Percentiles rank a stretch among this genome's conserved stretches.
Conservation (phyloP, 306 rosid genomes). For the Echinosophora koreensis region DNA sequence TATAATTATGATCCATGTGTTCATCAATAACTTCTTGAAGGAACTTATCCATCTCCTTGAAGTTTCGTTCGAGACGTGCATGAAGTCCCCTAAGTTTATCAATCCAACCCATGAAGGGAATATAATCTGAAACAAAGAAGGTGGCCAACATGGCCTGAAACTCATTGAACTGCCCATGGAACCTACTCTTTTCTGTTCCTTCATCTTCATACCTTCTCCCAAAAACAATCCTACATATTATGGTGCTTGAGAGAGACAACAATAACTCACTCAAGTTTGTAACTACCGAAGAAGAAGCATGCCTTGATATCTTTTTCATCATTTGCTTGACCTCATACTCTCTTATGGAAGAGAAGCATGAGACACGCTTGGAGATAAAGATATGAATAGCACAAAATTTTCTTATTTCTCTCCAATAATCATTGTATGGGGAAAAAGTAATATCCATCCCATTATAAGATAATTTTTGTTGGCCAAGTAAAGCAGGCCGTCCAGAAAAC, state of each 20-base stretch:
- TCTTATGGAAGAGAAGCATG: conserved; percentile 29
- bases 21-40: conserved; percentile 47
- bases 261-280: conserved; percentile 18
- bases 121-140: conserved; percentile 42
- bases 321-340: conserved; percentile 21
- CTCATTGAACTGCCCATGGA: conserved; percentile 46
- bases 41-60: conserved; percentile 40
- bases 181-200: conserved; percentile 19
- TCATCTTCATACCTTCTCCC: conserved; percentile 38
- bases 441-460: too few relatives aligned
- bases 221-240: conserved; percentile 34
- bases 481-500: too few relatives aligned
- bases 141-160: conserved; percentile 11
- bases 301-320: neutral
- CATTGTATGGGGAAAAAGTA: too few relatives aligned
- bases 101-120: conserved; percentile 50
- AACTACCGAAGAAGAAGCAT: conserved; percentile 5
- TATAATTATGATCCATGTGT: conserved; percentile 19
- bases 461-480: too few relatives aligned
- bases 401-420: too few relatives aligned
- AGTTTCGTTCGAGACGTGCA: conserved; percentile 38
- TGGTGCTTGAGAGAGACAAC: neutral
- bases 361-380: neutral
- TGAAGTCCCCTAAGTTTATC: conserved; percentile 47
- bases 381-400: too few relatives aligned